phyloP scores from a whole-genome alignment of 1,139 yeast species.

The Eremothecium coryli region DNA sequence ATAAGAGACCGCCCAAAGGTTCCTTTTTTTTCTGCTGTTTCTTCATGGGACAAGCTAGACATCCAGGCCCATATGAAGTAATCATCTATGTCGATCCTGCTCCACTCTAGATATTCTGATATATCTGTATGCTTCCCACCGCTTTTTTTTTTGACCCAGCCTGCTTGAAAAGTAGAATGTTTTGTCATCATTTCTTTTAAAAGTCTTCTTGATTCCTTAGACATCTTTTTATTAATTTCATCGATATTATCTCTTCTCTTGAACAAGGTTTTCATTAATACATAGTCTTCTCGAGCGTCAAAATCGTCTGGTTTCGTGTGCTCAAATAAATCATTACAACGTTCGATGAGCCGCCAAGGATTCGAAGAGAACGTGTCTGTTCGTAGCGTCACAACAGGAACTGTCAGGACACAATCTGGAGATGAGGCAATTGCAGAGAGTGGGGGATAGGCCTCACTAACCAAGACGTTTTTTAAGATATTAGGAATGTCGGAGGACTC shows the following conservation, averaged over 20 bases:
- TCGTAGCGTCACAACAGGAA: constrained; percentile 59
- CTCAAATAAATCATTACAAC: constrained; percentile 50
- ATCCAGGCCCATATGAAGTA: constrained; percentile 91
- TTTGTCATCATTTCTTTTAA: constrained; percentile 48
- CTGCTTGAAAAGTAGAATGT: constrained; percentile 36
- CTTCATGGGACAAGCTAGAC: constrained; percentile 67
- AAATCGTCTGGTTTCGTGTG: constrained; percentile 65
- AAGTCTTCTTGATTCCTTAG: constrained; percentile 66
- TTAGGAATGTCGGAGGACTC: constrained; percentile 49
- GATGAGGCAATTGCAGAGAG: constrained; percentile 33
- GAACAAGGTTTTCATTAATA: constrained; percentile 64
- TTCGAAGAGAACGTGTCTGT: constrained; percentile 53
- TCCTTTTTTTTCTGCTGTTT: constrained; percentile 53
- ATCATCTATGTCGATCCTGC: constrained; percentile 68
- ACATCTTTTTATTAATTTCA: constrained; percentile 54
- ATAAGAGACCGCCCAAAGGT: constrained; percentile 75
- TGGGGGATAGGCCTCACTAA: constrained; percentile 62
- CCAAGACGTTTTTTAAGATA: constrained; percentile 51
- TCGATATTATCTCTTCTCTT: constrained; percentile 43
- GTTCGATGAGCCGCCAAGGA: constrained; percentile 41
- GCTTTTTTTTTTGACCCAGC: constrained; percentile 31
- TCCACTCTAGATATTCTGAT: constrained; percentile 36
- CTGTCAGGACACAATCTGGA: constrained; percentile 41
- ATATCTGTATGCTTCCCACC: constrained; percentile 7
- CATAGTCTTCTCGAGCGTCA: constrained; percentile 69